Conservation (phyloP, 176 grass and related monocot species). For the Raddia guianensis region DNA sequence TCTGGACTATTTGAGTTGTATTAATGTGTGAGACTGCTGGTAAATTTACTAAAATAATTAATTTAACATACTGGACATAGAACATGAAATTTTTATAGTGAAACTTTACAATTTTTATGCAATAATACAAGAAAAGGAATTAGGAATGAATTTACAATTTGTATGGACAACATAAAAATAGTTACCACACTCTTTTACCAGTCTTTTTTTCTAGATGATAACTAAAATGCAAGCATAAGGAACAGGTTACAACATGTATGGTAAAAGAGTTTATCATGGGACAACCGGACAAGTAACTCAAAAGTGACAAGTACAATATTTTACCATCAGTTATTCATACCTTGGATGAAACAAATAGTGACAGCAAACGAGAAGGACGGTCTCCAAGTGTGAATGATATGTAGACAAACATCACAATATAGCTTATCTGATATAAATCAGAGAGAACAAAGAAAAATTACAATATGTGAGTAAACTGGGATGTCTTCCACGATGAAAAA, state of each 20-base stretch:
- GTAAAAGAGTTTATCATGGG: constrained; percentile 11
- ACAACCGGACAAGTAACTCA: not conserved
- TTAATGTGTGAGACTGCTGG: not conserved
- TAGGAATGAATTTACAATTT: no score
- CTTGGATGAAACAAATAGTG: constrained; percentile 90
- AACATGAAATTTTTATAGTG: not conserved
- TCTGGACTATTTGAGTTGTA: not conserved
- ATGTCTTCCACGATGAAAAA: constrained; percentile 40
- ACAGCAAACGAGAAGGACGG: constrained; percentile 52
- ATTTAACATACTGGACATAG: constrained; percentile 18
- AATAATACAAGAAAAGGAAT: no score
- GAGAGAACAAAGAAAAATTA: constrained; percentile 36
- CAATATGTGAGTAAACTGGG: constrained; percentile 18
- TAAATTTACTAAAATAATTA: constrained; percentile 23
- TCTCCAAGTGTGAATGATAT: constrained; percentile 94
- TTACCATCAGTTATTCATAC: constrained; percentile 45
- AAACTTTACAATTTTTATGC: no score
- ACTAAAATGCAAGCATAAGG: constrained; percentile 29
- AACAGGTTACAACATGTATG: constrained; percentile 1
- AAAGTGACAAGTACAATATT: constrained; percentile 20
- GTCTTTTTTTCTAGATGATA: not conserved
- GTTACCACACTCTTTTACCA: no score
- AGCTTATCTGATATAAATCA: constrained; percentile 85
- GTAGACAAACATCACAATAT: constrained; percentile 98
- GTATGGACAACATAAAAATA: no score